A percentile compares a stretch with the other conserved stretches of the same genome.
phyloP scores from a whole-genome alignment of 805 yeast genomes.

The Jamesozyma rosinii region DNA sequence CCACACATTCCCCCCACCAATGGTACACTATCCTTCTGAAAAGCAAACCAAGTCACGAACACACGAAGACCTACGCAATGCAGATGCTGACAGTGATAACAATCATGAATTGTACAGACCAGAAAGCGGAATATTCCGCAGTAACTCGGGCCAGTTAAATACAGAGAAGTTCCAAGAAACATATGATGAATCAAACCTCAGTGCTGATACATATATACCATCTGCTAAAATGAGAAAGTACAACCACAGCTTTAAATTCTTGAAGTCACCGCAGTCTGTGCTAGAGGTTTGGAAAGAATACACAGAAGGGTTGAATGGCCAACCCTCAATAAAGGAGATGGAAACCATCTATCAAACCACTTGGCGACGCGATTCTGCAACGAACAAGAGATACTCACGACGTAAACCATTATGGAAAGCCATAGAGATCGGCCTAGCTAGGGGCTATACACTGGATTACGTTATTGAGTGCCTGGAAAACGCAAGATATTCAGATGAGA shows the following conservation, averaged over 20 bases:
- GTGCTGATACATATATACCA: not conserved
- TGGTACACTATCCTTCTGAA: not conserved
- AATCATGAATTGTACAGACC: constrained; percentile 1
- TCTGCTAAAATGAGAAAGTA: constrained; percentile 1
- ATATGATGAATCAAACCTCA: not conserved
- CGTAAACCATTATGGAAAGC: constrained; percentile 48
- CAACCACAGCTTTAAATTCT: constrained; percentile 25
- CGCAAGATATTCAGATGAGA: constrained; percentile 34
- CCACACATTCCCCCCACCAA: not conserved
- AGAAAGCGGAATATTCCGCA: constrained; percentile 2
- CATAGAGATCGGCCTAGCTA: constrained; percentile 39
- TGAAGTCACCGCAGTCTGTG: constrained; percentile 39
- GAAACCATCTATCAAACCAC: constrained; percentile 42
- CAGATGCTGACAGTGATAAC: not conserved
- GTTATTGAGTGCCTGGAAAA: constrained; percentile 41
- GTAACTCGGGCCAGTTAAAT: not conserved
- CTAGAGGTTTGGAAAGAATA: constrained; percentile 51
- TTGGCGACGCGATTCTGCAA: constrained; percentile 50
- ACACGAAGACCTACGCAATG: not conserved
- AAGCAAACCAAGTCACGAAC: not conserved
- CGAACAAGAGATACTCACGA: constrained; percentile 44
- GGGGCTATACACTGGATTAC: constrained; percentile 37
- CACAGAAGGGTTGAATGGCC: constrained; percentile 41
- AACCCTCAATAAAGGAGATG: constrained; percentile 43
- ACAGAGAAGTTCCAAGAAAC: not conserved